A percentile compares a stretch with the other conserved stretches of the same genome.
Conservation (phyloP, 495 filamentous ascomycete species). For the Tuber aestivum region DNA sequence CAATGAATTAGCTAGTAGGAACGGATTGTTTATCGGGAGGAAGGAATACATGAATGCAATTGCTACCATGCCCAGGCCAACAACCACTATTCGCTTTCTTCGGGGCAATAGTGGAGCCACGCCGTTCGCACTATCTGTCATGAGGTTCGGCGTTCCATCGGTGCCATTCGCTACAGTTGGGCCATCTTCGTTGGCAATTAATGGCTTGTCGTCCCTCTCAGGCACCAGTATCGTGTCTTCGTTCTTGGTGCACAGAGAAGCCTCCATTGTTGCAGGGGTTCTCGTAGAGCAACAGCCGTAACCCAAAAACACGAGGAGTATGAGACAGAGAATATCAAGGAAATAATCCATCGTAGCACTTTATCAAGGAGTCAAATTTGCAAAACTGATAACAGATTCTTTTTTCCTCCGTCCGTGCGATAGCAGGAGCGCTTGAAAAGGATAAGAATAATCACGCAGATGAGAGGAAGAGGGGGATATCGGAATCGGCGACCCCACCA, state of each 20-base stretch:
- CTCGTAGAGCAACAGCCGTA: not conserved
- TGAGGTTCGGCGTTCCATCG: not conserved
- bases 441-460: not conserved
- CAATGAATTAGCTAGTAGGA: not conserved
- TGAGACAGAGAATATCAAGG: conserved; percentile 17
- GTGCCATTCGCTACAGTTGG: not conserved
- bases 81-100: conserved; percentile 71
- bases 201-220: not conserved
- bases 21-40: not conserved
- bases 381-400: not conserved
- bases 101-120: not conserved
- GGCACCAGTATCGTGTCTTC: not conserved
- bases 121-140: not conserved
- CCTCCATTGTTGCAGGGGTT: not conserved
- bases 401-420: not conserved
- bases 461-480: not conserved
- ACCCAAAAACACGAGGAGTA: conserved; percentile 8
- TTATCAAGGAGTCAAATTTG: not conserved
- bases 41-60: conserved; percentile 78
- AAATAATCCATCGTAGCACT: conserved; percentile 12
- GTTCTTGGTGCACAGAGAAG: not conserved
- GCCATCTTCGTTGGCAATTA: not conserved
- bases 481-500: not conserved
- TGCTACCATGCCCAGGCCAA: conserved; percentile 93
- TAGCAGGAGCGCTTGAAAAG: not conserved